Base-by-base conservation (phyloP, 371 early-diverging fungal species). In the Caulochytrium protostelioides region DNA sequence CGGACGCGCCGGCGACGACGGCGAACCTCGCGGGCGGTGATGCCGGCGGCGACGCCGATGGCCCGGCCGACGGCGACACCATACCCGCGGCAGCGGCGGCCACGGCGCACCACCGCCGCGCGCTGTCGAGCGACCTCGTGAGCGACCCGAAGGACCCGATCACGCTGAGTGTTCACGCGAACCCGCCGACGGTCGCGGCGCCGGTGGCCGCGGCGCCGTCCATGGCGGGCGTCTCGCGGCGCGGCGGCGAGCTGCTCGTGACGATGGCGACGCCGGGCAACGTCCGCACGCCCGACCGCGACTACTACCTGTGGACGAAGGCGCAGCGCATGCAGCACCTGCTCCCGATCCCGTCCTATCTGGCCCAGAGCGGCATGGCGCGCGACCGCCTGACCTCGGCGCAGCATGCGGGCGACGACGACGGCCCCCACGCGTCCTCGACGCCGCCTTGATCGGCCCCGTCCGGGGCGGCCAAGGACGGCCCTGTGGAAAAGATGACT, bases 281-380 rank as follows among this genome's bases (percentile, higher is more conserved):
- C 21, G 22, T 9, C 6, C 13, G 25, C 10, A 18, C 43, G 12
- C 39, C 49, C n/a, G 89, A 85, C 46, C 49, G 81, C 17, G 79
- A 84, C 49, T 64, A 59, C 38, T 85, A 87, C 39, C 47, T 87
- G 12, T 60, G 70, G 32, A 77, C 81, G 24, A 85, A 87, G 50
- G 72, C 82, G 0, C 63, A 73, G 47, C 62, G 74, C 31, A 87
- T 85, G 89, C 70, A 81, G 18, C 89, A 87, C 43, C 70, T 82
- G 39, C 49, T 86, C 25, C 72, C 77, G 46, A 50, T 79, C 19
- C 78, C 81, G n/a, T n/a, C n/a, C n/a, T n/a, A n/a, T n/a, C n/a
- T n/a, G n/a, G n/a, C n/a, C n/a, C n/a, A n/a, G n/a, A n/a, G n/a
- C n/a, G n/a, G n/a, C n/a, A n/a, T n/a, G n/a, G n/a, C n/a, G n/a